Evolutionary conservation across 1,284 basidiomycete genomes (phyloP).

Genomic region (Phellinidium pouzarii): DNA sequence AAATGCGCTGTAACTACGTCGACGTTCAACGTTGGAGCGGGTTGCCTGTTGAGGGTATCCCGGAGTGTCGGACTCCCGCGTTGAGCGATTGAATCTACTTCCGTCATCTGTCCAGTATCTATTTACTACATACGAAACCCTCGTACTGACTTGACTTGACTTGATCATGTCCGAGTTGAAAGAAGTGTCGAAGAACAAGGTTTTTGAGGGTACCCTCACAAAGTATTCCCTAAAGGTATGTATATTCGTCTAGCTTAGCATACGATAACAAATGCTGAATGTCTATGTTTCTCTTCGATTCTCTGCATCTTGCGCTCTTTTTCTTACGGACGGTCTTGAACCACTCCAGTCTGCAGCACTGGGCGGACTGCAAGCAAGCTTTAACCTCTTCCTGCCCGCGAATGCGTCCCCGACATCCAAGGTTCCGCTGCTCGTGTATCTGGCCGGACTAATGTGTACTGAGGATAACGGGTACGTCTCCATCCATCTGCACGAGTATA

Average conservation of each 20-base stretch:
- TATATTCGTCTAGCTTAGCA: neutral
- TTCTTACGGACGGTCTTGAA: too few species aligned
- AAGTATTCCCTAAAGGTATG: conserved; percentile 85
- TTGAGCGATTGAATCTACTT: neutral
- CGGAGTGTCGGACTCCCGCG: neutral
- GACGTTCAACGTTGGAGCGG: too few species aligned
- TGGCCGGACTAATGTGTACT: conserved; percentile 91
- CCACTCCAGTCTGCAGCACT: conserved; percentile 68
- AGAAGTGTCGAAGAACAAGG: conserved; percentile 71
- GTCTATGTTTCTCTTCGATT: neutral
- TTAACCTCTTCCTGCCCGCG: conserved; percentile 88
- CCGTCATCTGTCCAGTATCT: neutral
- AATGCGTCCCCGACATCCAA: conserved; percentile 44
- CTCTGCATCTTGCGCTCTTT: neutral
- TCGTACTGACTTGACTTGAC: conserved; percentile 26
- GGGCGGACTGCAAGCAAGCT: conserved; percentile 72
- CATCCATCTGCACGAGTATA: neutral
- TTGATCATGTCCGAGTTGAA: conserved; percentile 35
- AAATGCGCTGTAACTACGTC: too few species aligned
- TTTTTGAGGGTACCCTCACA: conserved; percentile 70
- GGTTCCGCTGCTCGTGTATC: conserved; percentile 83
- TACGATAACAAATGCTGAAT: neutral
- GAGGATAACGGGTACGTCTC: conserved; percentile 83
- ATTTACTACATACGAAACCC: neutral
- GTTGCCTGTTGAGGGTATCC: too few species aligned